Base-by-base conservation (phyloP, 2,329 filamentous ascomycete genomes). In the Exophiala spinifera region DNA sequence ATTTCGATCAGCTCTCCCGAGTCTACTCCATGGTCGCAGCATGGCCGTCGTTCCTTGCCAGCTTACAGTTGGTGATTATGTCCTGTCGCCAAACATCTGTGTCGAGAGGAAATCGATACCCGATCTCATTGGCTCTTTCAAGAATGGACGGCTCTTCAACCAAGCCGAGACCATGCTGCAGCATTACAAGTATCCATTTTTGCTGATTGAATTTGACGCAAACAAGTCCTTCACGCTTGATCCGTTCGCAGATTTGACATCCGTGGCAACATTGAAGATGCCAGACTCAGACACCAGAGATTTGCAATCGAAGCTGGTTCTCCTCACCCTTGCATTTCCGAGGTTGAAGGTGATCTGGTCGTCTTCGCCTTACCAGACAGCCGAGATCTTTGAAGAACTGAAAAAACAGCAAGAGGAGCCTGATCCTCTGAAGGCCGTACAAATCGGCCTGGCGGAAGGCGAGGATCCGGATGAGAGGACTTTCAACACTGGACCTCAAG, bases 181-280 rank as follows among this genome's bases (percentile, higher is more conserved):
- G 69, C 86, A 97, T 74, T 99, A 99, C 81, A 87, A 87, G 66
- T 85, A 74, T 61, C 87, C 91, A 0, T 89, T 97, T 82, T 83
- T 99, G 5, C 82, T 99, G 42, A 97, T 99, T 66, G 94, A 99
- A 71, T 99, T 99, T 70, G 91, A 96, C 69, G 88, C 95, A 68
- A 92, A 95, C 75, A 96, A 95, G 70, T 92, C 89, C 3, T 99
- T 99, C 71, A 97, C 91, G 0, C 84, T 99, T 14, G 94, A 92
- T 69, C 87, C 88, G 0, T 66, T 76, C 56, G 70, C 71, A 19
- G 69, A 90, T 64, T 85, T 86, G 46, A 88, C 71, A 65, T 86
- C 49, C 79, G 83, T 79, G 51, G 70, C 85, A 8, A 79, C 76
- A 52, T 82, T 86, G 57, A 79, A 87, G 46, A 83, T 84, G 49